These are phyloP conservation scores for Sphaerulina musiva DNA, from an alignment of 2,329 filamentous ascomycete genomes.

Conservation along the genomic window DNA sequence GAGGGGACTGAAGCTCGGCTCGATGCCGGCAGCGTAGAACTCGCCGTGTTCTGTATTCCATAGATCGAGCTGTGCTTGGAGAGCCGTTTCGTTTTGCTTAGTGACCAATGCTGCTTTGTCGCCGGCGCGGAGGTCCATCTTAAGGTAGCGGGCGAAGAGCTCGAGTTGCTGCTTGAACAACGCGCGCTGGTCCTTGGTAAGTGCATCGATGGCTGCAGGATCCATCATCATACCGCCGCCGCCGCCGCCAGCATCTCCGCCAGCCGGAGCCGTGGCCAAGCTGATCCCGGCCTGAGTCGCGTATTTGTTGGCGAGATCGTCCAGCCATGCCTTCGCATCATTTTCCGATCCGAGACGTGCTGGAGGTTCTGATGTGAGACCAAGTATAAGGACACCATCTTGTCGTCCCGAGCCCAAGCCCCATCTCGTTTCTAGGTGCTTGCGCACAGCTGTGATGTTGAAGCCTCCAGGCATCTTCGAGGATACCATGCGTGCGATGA, in stretches of 20 bases:
- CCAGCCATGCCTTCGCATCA: constrained; percentile 88
- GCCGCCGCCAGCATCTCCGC: constrained; percentile 64
- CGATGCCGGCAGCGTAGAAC: constrained; percentile 89
- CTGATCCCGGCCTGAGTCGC: constrained; percentile 75
- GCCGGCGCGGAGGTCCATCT: constrained; percentile 92
- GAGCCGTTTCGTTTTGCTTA: constrained; percentile 75
- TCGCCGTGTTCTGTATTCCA: constrained; percentile 96
- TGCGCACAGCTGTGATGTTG: constrained; percentile 93
- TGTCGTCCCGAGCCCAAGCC: constrained; percentile 80
- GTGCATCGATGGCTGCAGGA: constrained; percentile 87
- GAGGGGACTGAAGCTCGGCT: constrained; percentile 84
- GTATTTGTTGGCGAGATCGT: constrained; percentile 84
- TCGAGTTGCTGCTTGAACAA: constrained; percentile 98
- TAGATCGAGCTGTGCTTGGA: constrained; percentile 88
- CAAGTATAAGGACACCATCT: constrained; percentile 81
- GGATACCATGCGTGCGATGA: constrained; percentile 90
- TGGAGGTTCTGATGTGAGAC: constrained; percentile 86
- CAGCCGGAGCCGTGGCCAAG: constrained; percentile 64
- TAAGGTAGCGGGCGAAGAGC: constrained; percentile 88
- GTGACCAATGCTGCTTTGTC: constrained; percentile 86
- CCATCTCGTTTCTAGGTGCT: constrained; percentile 92
- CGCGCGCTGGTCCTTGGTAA: constrained; percentile 92
- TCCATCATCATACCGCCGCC: constrained; percentile 99
- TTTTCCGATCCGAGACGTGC: constrained; percentile 80
- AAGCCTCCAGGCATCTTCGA: constrained; percentile 99